phyloP scores from a whole-genome alignment of 75 land plant species.

The Pseudotsuga menziesii region DNA sequence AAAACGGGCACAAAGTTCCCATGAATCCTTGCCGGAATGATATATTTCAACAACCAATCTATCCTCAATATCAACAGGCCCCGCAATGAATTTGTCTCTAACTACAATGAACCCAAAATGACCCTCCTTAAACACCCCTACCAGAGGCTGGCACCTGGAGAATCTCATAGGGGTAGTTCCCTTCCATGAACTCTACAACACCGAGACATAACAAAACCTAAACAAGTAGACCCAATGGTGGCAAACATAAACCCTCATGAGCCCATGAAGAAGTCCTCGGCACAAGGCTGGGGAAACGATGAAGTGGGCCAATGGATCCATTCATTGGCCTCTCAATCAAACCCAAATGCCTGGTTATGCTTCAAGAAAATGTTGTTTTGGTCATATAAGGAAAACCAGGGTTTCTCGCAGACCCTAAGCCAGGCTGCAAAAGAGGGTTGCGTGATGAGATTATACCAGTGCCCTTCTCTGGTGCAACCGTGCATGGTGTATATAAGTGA shows the following conservation, averaged over 20 bases:
- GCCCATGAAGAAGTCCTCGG: slow-evolving; percentile 24
- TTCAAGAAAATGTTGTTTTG: slow-evolving; percentile 41
- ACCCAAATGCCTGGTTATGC: slow-evolving; percentile 58
- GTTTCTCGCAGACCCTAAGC: slow-evolving; percentile 18
- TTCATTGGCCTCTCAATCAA: slow-evolving; percentile 38
- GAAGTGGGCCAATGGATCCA: slow-evolving; percentile 42
- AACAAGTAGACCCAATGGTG: slow-evolving; percentile 13
- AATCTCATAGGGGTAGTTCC: slow-evolving; percentile 35
- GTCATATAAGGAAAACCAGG: slow-evolving; percentile 58
- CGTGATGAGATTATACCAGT: slow-evolving; percentile 36
- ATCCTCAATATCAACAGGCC: slow-evolving; percentile 50
- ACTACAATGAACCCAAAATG: slow-evolving; percentile 40
- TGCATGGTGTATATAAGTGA: too few species aligned
- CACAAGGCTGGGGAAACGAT: slow-evolving; percentile 9
- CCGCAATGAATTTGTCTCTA: slow-evolving; percentile 41
- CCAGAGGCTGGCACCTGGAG: slow-evolving; percentile 48
- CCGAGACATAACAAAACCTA: slow-evolving; percentile 25
- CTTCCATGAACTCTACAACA: slow-evolving; percentile 25
- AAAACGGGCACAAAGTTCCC: slow-evolving; percentile 57
- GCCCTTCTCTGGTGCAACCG: too few species aligned
- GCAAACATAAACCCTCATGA: slow-evolving; percentile 33
- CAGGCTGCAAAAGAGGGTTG: slow-evolving; percentile 33
- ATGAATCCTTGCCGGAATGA: slow-evolving; percentile 35
- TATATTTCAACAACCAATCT: slow-evolving; percentile 56
- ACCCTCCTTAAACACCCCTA: slow-evolving; percentile 26